phyloP scores from a whole-genome alignment of 2,329 filamentous ascomycete genomes.

The Zymoseptoria crescenta region DNA sequence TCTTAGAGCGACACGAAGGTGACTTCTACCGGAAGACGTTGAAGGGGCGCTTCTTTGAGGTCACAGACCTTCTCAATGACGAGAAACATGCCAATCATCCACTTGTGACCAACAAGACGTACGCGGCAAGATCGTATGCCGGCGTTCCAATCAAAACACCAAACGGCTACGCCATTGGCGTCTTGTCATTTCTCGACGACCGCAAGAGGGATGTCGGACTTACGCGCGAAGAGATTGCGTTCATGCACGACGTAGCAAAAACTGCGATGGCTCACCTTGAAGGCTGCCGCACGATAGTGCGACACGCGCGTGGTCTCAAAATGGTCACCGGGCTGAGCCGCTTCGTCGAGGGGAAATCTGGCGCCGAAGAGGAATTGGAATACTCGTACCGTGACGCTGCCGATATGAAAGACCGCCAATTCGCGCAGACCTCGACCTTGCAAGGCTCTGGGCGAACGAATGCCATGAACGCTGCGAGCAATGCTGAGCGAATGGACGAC shows the following conservation, averaged over 20 bases:
- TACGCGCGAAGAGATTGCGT: constrained; percentile 41
- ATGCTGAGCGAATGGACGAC: constrained; percentile 2
- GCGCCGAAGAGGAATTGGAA: constrained; percentile 9
- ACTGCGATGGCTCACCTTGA: constrained; percentile 56
- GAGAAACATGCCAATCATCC: constrained; percentile 16
- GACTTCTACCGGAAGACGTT: constrained; percentile 22
- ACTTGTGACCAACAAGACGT: constrained; percentile 20
- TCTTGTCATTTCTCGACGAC: constrained; percentile 52
- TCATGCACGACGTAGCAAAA: constrained; percentile 49
- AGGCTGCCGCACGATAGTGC: constrained; percentile 45
- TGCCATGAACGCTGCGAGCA: constrained; percentile 4
- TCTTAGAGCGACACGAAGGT: constrained; percentile 23
- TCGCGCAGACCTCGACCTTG: not conserved
- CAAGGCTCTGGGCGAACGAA: constrained; percentile 3
- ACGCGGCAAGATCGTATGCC: constrained; percentile 42
- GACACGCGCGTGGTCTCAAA: constrained; percentile 45
- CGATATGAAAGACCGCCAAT: not conserved
- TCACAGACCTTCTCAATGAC: constrained; percentile 2
- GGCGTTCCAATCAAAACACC: constrained; percentile 55
- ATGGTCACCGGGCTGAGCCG: constrained; percentile 48
- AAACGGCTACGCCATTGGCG: constrained; percentile 51
- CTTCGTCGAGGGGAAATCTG: constrained; percentile 31
- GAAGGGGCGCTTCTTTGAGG: not conserved
- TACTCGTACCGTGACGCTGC: not conserved
- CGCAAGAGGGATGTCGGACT: constrained; percentile 44